A percentile compares a stretch with the other conserved stretches of the same genome.
phyloP scores from a whole-genome alignment of 495 filamentous ascomycete species.

The Hypoxylon lenormandii region DNA sequence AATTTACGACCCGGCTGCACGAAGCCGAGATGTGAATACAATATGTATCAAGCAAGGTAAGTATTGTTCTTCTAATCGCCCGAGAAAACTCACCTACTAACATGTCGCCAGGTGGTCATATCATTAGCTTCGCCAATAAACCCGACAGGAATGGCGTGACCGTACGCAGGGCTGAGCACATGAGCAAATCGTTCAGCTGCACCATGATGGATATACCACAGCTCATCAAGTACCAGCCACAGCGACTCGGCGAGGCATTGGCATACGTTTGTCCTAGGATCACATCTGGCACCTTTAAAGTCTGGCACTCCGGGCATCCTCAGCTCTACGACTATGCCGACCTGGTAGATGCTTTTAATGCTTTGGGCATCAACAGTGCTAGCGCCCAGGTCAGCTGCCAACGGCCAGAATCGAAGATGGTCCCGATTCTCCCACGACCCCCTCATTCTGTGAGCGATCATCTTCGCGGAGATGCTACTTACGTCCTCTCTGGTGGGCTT shows the following conservation, averaged over 20 bases:
- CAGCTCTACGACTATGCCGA: slow-evolving; percentile 25
- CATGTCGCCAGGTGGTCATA: slow-evolving; percentile 24
- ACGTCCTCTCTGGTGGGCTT: slow-evolving; percentile 57
- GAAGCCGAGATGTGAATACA: slow-evolving; percentile 21
- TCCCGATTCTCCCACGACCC: slow-evolving; percentile 14
- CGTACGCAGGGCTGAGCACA: not conserved
- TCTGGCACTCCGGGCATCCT: slow-evolving; percentile 1
- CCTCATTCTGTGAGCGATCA: slow-evolving; percentile 21
- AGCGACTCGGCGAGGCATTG: slow-evolving; percentile 24
- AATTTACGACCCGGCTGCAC: slow-evolving; percentile 61
- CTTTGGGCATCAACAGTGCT: slow-evolving; percentile 2
- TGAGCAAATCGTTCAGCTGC: slow-evolving; percentile 28
- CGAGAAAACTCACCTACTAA: slow-evolving; percentile 11
- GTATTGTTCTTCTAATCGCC: not conserved
- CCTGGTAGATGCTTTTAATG: slow-evolving; percentile 24
- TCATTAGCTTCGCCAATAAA: slow-evolving; percentile 35
- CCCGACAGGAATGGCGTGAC: slow-evolving; percentile 6
- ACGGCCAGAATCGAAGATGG: slow-evolving; percentile 16
- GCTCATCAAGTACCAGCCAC: slow-evolving; percentile 15
- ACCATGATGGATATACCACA: slow-evolving; percentile 21
- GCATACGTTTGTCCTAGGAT: slow-evolving; percentile 14
- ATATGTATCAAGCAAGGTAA: slow-evolving; percentile 39
- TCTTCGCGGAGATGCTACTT: slow-evolving; percentile 48
- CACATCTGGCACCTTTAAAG: not conserved
- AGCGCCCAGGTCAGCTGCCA: slow-evolving; percentile 21